Evolutionary conservation across 768 basidiomycete genomes (phyloP).

Genomic region (Hygrophorus pudorinus): DNA sequence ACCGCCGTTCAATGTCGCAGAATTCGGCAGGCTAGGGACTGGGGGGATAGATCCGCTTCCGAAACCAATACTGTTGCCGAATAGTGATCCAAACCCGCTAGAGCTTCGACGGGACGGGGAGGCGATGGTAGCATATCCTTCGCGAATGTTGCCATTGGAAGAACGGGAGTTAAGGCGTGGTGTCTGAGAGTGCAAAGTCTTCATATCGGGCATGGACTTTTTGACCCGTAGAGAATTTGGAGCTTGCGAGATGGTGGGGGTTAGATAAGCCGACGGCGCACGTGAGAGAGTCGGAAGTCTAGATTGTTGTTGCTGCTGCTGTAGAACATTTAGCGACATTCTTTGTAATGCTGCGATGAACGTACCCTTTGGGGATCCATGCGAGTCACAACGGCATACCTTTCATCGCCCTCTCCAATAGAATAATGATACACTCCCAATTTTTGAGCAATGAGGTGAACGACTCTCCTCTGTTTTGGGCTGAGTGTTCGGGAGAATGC

Average conservation of each 20-base stretch:
- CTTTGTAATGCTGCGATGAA: constrained; percentile 11
- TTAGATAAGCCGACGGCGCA: constrained; percentile 72
- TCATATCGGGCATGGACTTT: constrained; percentile 99
- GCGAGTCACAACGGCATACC: constrained; percentile 90
- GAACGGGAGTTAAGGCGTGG: constrained; percentile 72
- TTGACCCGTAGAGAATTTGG: constrained; percentile 71
- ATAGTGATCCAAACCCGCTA: constrained; percentile 62
- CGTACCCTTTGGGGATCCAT: constrained; percentile 76
- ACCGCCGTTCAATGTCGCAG: constrained; percentile 31
- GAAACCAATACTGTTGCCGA: constrained; percentile 41
- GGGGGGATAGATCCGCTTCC: constrained; percentile 50
- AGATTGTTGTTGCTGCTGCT: constrained; percentile 34
- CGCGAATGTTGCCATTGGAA: constrained; percentile 83
- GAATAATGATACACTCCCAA: constrained; percentile 93
- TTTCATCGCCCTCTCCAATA: constrained; percentile 84
- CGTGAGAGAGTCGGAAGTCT: constrained; percentile 63
- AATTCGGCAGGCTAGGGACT: constrained; percentile 65
- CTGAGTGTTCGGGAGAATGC: constrained; percentile 86
- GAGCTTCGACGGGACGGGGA: constrained; percentile 71
- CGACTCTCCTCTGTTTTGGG: constrained; percentile 81
- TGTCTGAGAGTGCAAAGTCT: constrained; percentile 69
- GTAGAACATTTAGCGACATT: constrained; percentile 10
- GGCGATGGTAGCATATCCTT: constrained; percentile 80
- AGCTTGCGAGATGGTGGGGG: constrained; percentile 37
- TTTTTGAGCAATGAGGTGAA: constrained; percentile 95